Evolutionary conservation across 169 alveolate genomes (phyloP), one percentile per base, ranked within the genome.

Genomic region (Eimeria praecox): DNA sequence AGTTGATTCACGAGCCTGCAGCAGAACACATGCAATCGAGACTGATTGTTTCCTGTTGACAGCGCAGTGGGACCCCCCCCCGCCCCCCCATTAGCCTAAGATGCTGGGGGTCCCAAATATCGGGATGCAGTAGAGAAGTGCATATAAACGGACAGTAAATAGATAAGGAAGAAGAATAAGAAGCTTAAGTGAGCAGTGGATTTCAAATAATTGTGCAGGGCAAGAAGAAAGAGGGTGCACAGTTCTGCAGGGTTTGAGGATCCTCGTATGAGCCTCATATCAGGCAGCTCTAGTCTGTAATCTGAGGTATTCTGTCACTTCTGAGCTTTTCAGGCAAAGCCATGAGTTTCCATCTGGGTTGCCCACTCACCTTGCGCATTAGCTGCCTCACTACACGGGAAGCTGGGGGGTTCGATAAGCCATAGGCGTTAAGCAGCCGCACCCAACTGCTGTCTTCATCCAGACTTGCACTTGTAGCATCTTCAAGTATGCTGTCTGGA

Each of bases 351-450:
- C 54, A 38, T 1, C 33, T 16, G 52, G 52, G 52, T 38, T 30
- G 82, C 33, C 5, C 27, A 5, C 94, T 87, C 35, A 87, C 94
- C 52, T 27, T 46, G 73, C 42, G 83, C 83, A 87, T 46, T 64
- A 87, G 59, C 6, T 38, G 94, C 83, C 64, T 83, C 62, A 87
- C 83, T 12, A 64, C 30, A 33, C 27, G 94, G 59, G 83, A 12
- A 42, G 64, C 62, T 24, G n/a, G 82, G 64, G 66, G 78, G 46
- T 38, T 38, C 42, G 30, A 14, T 22, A 87, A 35, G 83, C 94
- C 94, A 66, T 87, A 87, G 33, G 94, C 94, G 49, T 69, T 38
- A 16, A 87, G 94, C 4, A 87, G 64, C n/a, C 49, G 54, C 2
- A 5, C 14, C 94, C 94, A 87, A 30, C 20, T 42, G 24, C 49